Conservation (phyloP, 257 asterid genomes). For the Penstemon newberryi region DNA sequence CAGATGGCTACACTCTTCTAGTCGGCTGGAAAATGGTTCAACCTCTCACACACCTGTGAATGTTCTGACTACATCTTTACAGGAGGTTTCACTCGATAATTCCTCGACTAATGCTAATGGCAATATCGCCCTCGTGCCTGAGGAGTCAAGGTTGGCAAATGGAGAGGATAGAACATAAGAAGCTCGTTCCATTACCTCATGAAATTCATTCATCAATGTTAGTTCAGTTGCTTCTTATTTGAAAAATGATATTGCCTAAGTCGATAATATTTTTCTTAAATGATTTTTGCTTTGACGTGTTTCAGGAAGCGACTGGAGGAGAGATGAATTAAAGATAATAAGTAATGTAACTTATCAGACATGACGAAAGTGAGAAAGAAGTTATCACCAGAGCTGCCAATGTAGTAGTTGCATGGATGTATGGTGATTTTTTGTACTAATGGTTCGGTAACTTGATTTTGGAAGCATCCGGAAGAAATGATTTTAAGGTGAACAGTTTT, state of each 20-base stretch:
- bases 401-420: no score
- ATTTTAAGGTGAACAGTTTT: no score
- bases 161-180: constrained; percentile 40
- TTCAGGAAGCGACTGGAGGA: constrained; percentile 36
- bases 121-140: constrained; percentile 22
- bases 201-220: constrained; percentile 31
- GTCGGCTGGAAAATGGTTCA: constrained; percentile 33
- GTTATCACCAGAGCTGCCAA: no score
- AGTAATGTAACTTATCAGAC: constrained; percentile 33
- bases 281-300: constrained; percentile 25
- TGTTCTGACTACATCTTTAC: constrained; percentile 42
- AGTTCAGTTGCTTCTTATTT: constrained; percentile 11
- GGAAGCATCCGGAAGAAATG: no score
- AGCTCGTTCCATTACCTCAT: constrained; percentile 28
- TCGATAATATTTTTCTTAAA: not conserved
- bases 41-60: constrained; percentile 34
- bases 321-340: constrained; percentile 24
- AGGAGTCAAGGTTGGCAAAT: constrained; percentile 34
- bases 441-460: no score
- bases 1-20: constrained; percentile 46
- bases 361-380: not conserved
- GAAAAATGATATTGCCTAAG: not conserved
- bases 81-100: constrained; percentile 39
- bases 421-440: no score
- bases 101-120: constrained; percentile 31